A percentile compares a stretch with the other conserved stretches of the same genome.
Evolutionary conservation across 768 basidiomycete genomes (phyloP).

Genomic region (Symmetrospora coprosmae): DNA sequence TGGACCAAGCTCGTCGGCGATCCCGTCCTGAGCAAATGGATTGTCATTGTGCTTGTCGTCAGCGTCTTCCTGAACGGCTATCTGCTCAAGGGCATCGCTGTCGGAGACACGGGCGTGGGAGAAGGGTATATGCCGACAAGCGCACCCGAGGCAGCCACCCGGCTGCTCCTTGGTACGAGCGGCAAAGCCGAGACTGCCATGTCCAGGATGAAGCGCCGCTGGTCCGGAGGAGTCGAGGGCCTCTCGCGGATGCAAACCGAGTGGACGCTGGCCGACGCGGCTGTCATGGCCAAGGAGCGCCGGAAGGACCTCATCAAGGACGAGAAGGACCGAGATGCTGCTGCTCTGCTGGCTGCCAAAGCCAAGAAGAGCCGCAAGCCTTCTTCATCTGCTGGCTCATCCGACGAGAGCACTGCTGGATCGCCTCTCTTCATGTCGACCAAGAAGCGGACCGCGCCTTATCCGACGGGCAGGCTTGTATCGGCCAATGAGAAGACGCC

Average conservation of each 20-base stretch:
- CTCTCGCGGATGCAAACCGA: constrained; percentile 24
- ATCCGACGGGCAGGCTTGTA: neutral
- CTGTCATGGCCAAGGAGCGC: constrained; percentile 26
- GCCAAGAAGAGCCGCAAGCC: neutral
- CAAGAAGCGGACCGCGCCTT: constrained; percentile 4
- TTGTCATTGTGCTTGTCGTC: constrained; percentile 70
- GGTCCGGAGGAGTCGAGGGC: constrained; percentile 15
- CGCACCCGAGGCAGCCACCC: constrained; percentile 39
- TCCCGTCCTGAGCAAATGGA: constrained; percentile 86
- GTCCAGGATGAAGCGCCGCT: constrained; percentile 21
- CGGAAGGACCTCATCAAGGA: constrained; percentile 22
- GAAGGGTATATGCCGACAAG: constrained; percentile 39
- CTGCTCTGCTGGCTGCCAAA: constrained; percentile 23
- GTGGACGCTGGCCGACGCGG: constrained; percentile 31
- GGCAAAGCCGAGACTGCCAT: constrained; percentile 19
- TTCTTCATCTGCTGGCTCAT: constrained; percentile 13
- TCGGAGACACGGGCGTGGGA: constrained; percentile 35
- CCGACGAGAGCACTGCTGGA: constrained; percentile 29
- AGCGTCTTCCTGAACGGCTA: constrained; percentile 85
- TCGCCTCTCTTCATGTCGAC: constrained; percentile 31
- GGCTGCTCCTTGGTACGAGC: constrained; percentile 36
- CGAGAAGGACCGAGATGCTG: constrained; percentile 23
- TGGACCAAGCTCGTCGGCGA: constrained; percentile 90
- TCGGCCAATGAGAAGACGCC: neutral
- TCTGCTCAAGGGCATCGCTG: constrained; percentile 55